Percentiles rank a stretch among this genome's conserved stretches.
Evolutionary conservation across 2,329 filamentous ascomycete species (phyloP).

Genomic region (Colletotrichum liaoningense): DNA sequence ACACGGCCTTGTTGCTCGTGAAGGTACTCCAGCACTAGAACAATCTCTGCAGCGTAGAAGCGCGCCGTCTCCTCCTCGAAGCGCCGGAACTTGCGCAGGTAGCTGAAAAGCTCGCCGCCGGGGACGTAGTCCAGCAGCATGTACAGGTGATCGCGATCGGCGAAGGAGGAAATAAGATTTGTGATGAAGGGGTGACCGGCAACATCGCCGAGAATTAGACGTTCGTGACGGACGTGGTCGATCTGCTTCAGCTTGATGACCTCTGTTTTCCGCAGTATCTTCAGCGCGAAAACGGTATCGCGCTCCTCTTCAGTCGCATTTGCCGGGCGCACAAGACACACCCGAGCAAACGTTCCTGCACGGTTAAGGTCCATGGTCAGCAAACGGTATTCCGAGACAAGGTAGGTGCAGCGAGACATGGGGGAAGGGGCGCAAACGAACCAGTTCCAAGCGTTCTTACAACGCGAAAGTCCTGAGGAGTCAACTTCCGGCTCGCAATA

Average conservation of each 20-base stretch:
- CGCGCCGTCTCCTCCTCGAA: constrained; percentile 83
- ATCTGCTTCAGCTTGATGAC: constrained; percentile 88
- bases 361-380: constrained; percentile 12
- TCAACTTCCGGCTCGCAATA: constrained; percentile 39
- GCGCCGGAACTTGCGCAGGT: constrained; percentile 79
- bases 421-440: constrained; percentile 47
- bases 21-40: constrained; percentile 82
- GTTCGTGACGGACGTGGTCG: constrained; percentile 87
- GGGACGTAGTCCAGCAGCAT: constrained; percentile 88
- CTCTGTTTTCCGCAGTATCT: constrained; percentile 79
- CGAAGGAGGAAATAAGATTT: constrained; percentile 80
- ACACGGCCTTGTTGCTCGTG: constrained; percentile 83
- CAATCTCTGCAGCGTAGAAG: constrained; percentile 88
- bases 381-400: constrained; percentile 22
- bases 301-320: constrained; percentile 63
- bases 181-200: constrained; percentile 88
- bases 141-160: constrained; percentile 82
- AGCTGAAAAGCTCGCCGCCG: constrained; percentile 87
- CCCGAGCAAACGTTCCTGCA: constrained; percentile 82
- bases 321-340: constrained; percentile 79
- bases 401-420: constrained; percentile 12
- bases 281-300: constrained; percentile 81
- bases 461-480: constrained; percentile 73
- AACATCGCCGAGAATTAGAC: constrained; percentile 80
- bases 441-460: constrained; percentile 83